Evolutionary conservation across 306 rosid species (phyloP).

Genomic region (Vicia villosa): DNA sequence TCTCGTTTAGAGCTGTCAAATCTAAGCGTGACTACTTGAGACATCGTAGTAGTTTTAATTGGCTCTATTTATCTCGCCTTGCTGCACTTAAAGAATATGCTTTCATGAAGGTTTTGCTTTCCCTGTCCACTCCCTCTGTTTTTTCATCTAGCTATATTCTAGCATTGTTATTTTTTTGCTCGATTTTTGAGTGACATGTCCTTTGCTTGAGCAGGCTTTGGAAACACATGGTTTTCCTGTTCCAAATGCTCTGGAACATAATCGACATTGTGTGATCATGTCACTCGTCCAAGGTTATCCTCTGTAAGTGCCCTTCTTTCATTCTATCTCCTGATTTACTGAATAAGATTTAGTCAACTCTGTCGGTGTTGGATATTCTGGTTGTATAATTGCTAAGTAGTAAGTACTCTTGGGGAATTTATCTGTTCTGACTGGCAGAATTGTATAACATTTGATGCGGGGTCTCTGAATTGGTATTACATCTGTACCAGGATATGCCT

Average conservation of each 20-base stretch:
- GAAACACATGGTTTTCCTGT: slow-evolving; percentile 83
- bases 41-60: slow-evolving; percentile 84
- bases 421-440: background rate
- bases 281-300: slow-evolving; percentile 91
- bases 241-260: slow-evolving; percentile 78
- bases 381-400: slow-evolving; percentile 1
- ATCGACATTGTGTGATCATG: slow-evolving; percentile 92
- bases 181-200: slow-evolving; percentile 20
- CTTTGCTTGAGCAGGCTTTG: slow-evolving; percentile 65
- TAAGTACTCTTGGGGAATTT: background rate
- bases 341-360: background rate
- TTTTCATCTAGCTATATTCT: background rate
- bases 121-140: background rate
- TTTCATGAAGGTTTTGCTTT: slow-evolving; percentile 77
- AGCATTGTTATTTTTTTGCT: slow-evolving; percentile 1
- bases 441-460: background rate
- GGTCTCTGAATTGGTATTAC: background rate
- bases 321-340: background rate
- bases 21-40: slow-evolving; percentile 91
- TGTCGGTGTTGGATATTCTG: background rate
- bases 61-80: slow-evolving; percentile 94
- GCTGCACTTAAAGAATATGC: slow-evolving; percentile 92
- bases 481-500: background rate
- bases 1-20: slow-evolving; percentile 91
- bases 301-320: slow-evolving; percentile 61